These are phyloP conservation scores for Hemisphaericaspora subhashii DNA, from an alignment of 1,139 yeast genomes.

Conservation along the genomic window DNA sequence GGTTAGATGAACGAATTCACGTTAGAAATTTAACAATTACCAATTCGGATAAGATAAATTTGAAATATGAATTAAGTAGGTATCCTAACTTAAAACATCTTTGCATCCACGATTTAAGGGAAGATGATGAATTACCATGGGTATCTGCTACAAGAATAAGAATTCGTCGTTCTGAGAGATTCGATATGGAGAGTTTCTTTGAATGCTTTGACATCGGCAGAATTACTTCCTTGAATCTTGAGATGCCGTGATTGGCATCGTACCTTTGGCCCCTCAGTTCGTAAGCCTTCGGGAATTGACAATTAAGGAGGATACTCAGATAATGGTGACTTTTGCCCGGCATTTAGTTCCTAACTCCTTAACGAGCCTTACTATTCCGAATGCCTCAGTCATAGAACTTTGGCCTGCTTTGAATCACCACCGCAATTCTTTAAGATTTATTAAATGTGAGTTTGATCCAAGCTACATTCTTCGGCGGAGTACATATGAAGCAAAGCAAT, in stretches of 20 bases:
- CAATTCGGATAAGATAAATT: neutral
- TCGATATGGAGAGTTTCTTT: neutral
- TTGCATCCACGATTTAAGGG: neutral
- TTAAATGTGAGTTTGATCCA: neutral
- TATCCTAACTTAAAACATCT: neutral
- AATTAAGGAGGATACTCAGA: neutral
- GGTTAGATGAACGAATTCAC: neutral
- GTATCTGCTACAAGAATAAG: neutral
- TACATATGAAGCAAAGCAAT: neutral
- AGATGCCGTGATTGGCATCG: neutral
- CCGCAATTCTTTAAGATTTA: neutral
- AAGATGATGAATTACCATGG: neutral
- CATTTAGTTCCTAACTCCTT: neutral
- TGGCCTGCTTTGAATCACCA: neutral
- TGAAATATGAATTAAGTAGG: neutral
- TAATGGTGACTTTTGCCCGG: neutral
- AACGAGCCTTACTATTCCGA: neutral
- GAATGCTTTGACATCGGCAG: neutral
- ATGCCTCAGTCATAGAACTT: neutral
- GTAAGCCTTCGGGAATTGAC: neutral
- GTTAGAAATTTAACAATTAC: neutral
- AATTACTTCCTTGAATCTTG: neutral
- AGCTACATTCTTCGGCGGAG: neutral
- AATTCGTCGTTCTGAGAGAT: neutral
- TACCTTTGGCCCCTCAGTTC: neutral